Evolutionary conservation across 2,329 filamentous ascomycete genomes (phyloP).

Genomic region (Juglanconis sp.): DNA sequence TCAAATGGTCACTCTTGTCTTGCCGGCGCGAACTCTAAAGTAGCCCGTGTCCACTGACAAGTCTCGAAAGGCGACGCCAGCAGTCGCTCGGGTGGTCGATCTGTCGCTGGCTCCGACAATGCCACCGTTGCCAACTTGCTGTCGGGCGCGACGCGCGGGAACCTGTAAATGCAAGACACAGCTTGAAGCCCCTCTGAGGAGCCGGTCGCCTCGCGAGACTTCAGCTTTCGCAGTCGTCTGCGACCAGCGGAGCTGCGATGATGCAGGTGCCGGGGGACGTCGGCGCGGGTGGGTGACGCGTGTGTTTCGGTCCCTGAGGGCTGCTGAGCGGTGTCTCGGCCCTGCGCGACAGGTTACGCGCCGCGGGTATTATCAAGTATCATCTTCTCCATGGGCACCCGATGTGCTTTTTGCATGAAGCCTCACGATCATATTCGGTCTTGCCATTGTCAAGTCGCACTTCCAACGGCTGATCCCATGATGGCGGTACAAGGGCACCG

Average conservation of each 20-base stretch:
- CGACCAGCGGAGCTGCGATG: constrained; percentile 9
- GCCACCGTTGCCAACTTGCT: no score
- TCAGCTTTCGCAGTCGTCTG: constrained; percentile 11
- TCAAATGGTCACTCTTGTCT: neutral
- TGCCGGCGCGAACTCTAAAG: neutral
- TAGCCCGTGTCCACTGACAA: neutral
- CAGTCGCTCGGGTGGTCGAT: no score
- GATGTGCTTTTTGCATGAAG: neutral
- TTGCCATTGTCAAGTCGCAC: neutral
- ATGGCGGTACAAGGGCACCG: neutral
- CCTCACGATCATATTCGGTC: neutral
- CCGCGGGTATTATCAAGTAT: neutral
- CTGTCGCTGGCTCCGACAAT: no score
- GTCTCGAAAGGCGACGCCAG: neutral
- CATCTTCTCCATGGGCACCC: neutral
- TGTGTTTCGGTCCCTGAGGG: constrained; percentile 12
- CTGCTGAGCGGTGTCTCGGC: neutral
- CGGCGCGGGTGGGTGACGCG: constrained; percentile 12
- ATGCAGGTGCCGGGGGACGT: constrained; percentile 10
- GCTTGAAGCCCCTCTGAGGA: constrained; percentile 1
- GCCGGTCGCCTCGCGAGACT: neutral
- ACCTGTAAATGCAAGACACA: constrained; percentile 1
- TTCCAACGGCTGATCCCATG: neutral
- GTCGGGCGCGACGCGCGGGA: constrained; percentile 11
- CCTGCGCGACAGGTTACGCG: neutral